Evolutionary conservation across 345 rosid species (phyloP), one percentile per base, ranked within the genome.

Genomic region (Psidium friedrichsthalianum): DNA sequence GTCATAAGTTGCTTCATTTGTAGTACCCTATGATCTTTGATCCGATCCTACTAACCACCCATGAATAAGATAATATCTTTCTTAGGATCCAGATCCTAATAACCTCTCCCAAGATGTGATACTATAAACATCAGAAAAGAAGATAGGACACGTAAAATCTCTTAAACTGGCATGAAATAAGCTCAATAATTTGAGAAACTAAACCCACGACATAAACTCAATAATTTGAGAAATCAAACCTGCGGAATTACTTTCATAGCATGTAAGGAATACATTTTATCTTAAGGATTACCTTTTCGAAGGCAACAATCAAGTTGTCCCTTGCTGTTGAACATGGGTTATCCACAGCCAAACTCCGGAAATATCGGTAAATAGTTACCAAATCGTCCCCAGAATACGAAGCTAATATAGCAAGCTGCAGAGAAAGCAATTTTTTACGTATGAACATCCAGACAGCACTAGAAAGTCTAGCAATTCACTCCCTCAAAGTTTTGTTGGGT

Each of bases 331-430:
- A 85, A 85, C 95, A 97, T 59, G 98, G 99, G 88, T 86, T 93
- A 84, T 97, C 98, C 86, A 93, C 94, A 51, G 99, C 98, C 91
- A 97, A 89, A 90, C 99, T 97, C 87, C 98, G 95, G 83, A 97
- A 96, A 87, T 97, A 97, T n/a, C 95, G 95, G 88, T 97, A 97
- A 21, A 94, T 92, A 52, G 96, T 94, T 58, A 87, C 91, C 91
- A 95, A 89, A 89, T 97, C 99, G 89, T 96, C 98, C 84, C 93
- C 95, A 21, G 93, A 92, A 86, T 97, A 97, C 24, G 98, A 94
- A 57, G 98, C 95, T 92, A 96, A 88, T 89, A 97, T 96, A 69
- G 99, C 99, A 88, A 97, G 98, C 99, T 97, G 96, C 85, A 89
- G 78, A 69, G 78, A 69, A 69, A 69, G 47, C 6, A 11, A 69